Percentiles rank a stretch among this genome's conserved stretches.
Conservation (phyloP, 2,329 filamentous ascomycete genomes). For the Atkinsonella hypoxylon region DNA sequence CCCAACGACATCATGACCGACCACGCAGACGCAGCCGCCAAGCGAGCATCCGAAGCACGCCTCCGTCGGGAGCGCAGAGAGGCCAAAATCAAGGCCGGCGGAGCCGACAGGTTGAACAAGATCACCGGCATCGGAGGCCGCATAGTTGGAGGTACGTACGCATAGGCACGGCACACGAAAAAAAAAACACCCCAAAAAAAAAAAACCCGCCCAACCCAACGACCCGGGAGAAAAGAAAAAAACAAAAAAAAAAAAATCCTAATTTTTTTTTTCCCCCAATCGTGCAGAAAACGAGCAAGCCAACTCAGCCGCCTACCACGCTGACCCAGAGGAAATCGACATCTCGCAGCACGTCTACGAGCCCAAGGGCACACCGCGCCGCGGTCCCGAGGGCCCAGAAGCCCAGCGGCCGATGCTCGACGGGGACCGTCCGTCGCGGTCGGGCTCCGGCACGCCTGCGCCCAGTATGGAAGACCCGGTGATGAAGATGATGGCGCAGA, state of each 20-base stretch:
- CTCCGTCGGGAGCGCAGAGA: slow-evolving; percentile 68
- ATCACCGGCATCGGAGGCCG: slow-evolving; percentile 58
- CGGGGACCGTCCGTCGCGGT: too few species aligned
- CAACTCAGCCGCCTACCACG: slow-evolving; percentile 18
- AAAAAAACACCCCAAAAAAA: too few species aligned
- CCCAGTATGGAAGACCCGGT: slow-evolving; percentile 19
- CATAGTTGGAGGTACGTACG: slow-evolving; percentile 21
- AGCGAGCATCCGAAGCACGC: slow-evolving; percentile 49
- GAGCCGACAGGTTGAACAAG: slow-evolving; percentile 56
- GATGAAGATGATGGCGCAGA: slow-evolving; percentile 62
- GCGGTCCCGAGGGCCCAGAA: slow-evolving; percentile 32
- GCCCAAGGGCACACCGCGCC: slow-evolving; percentile 27
- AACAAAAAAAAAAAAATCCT: too few species aligned
- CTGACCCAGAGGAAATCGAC: slow-evolving; percentile 65
- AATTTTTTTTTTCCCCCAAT: too few species aligned
- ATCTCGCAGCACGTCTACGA: slow-evolving; percentile 64
- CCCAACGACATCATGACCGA: slow-evolving; percentile 26
- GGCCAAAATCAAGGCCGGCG: slow-evolving; percentile 65
- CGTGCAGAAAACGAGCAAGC: slow-evolving; percentile 4
- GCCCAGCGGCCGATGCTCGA: slow-evolving; percentile 53
- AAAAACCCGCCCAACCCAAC: too few species aligned
- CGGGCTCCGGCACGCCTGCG: slow-evolving; percentile 12
- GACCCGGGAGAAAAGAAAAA: too few species aligned
- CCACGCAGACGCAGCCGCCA: slow-evolving; percentile 20
- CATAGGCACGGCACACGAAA: too few species aligned